Evolutionary conservation across 208 protist genomes (phyloP).

Genomic region (Acanthamoeba royreba): DNA sequence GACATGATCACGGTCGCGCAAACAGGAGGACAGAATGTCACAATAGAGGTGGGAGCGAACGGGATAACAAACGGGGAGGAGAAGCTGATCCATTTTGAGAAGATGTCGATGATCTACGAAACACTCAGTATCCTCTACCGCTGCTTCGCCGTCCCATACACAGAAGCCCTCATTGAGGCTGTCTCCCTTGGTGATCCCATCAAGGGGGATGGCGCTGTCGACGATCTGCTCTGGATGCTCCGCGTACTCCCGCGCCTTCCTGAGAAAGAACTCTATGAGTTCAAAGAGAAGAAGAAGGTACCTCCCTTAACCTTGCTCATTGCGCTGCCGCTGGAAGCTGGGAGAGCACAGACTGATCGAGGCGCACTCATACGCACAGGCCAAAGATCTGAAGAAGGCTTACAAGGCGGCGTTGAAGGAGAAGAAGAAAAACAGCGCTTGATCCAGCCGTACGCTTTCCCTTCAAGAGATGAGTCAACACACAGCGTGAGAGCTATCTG

Average conservation of each 20-base stretch:
- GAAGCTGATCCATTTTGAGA: constrained; percentile 49
- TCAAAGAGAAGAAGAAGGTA: constrained; percentile 47
- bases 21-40: not conserved
- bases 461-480: too few relatives aligned
- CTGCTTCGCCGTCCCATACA: not conserved
- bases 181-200: not conserved
- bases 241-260: not conserved
- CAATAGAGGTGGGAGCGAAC: not conserved
- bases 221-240: constrained; percentile 33
- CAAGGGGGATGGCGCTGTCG: not conserved
- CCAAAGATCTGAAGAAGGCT: constrained; percentile 1
- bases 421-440: not conserved
- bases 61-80: not conserved
- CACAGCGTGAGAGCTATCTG: too few relatives aligned
- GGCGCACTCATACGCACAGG: not conserved
- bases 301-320: too few relatives aligned
- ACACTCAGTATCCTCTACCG: constrained; percentile 3
- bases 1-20: not conserved
- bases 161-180: not conserved
- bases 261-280: constrained; percentile 49
- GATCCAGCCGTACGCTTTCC: too few relatives aligned
- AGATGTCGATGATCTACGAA: constrained; percentile 50
- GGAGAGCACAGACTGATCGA: not conserved
- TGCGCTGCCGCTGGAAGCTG: too few relatives aligned
- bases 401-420: not conserved